Conservation (phyloP, 75 land plant species). For the Adiantum capillusveneris region DNA sequence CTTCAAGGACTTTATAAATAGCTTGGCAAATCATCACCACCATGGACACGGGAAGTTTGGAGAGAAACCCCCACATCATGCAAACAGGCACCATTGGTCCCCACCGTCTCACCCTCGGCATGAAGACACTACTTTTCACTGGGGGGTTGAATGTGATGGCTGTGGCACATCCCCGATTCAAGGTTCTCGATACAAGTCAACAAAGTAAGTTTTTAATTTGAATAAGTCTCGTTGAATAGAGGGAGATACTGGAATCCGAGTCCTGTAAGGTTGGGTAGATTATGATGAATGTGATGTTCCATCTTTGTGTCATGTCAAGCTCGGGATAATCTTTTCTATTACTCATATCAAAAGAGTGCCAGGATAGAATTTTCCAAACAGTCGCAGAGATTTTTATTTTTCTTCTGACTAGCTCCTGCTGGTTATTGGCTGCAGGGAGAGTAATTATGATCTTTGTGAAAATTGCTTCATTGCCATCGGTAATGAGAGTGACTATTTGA, state of each 20-base stretch:
- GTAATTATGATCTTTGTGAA: conserved; percentile 78
- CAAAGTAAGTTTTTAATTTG: conserved; percentile 13
- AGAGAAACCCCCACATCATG: neutral
- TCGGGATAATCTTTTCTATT: neutral
- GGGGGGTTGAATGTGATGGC: conserved; percentile 17
- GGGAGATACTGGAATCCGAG: too few relatives aligned
- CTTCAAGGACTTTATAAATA: neutral
- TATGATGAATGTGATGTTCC: too few relatives aligned
- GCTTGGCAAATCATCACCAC: neutral
- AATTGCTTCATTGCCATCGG: conserved; percentile 59
- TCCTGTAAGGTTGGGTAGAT: too few relatives aligned
- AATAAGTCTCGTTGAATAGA: too few relatives aligned
- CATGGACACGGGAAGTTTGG: neutral
- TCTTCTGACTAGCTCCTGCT: neutral
- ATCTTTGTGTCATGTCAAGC: neutral
- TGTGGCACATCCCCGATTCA: conserved; percentile 21
- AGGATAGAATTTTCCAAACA: neutral
- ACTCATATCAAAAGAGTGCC: neutral
- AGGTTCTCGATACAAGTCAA: conserved; percentile 28
- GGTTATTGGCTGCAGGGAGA: conserved; percentile 39
- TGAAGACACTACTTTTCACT: too few relatives aligned
- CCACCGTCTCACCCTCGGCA: too few relatives aligned
- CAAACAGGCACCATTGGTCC: too few relatives aligned
- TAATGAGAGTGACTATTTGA: conserved; percentile 47
- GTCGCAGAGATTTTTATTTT: neutral